phyloP scores from a whole-genome alignment of 257 asterid genomes.

The Forsythia viridissima region DNA sequence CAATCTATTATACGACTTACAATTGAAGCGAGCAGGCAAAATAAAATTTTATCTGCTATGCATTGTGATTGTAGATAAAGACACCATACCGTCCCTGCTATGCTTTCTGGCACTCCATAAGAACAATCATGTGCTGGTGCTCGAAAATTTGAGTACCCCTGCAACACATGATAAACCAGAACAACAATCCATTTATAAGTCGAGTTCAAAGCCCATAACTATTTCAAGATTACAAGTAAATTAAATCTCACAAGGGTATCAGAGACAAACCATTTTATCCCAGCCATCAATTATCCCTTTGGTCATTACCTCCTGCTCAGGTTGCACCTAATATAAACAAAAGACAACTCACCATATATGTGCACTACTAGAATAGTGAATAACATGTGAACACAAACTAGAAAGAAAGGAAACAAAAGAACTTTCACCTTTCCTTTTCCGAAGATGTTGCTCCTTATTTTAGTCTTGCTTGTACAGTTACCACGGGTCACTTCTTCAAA shows the following conservation, averaged over 20 bases:
- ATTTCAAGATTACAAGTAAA: conserved; percentile 14
- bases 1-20: neutral
- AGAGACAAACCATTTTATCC: conserved; percentile 34
- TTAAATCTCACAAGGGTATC: conserved; percentile 13
- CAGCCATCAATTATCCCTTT: conserved; percentile 20
- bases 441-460: conserved; percentile 17
- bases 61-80: neutral
- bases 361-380: neutral
- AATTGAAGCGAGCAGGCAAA: neutral
- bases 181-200: neutral
- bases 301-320: conserved; percentile 25
- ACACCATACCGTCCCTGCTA: conserved; percentile 23
- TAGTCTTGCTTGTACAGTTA: conserved; percentile 19
- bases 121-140: conserved; percentile 30
- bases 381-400: neutral
- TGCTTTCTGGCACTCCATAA: conserved; percentile 26
- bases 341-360: neutral
- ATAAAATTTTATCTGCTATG: neutral
- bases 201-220: neutral
- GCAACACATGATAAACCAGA: conserved; percentile 17
- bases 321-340: conserved; percentile 28
- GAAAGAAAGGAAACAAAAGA: neutral
- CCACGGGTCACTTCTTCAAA: conserved; percentile 32
- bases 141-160: conserved; percentile 32
- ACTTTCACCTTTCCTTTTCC: conserved; percentile 30